A percentile compares a stretch with the other conserved stretches of the same genome.
Conservation (phyloP, 2,329 filamentous ascomycete genomes). For the Alternaria atra region DNA sequence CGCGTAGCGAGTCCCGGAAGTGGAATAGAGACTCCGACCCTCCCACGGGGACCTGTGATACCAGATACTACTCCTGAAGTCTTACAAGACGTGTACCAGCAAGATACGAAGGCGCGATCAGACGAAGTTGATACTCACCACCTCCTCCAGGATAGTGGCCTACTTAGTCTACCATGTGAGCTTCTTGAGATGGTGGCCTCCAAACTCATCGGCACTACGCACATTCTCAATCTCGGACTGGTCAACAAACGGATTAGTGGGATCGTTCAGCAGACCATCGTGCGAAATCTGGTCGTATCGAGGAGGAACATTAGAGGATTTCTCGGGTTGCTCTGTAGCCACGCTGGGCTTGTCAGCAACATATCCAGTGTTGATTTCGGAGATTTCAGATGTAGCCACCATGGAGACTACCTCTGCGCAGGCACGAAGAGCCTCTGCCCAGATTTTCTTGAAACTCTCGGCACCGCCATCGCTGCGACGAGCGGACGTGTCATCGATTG, state of each 20-base stretch:
- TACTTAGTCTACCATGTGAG: slow-evolving; percentile 20
- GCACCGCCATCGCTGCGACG: slow-evolving; percentile 7
- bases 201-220: slow-evolving; percentile 1
- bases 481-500: neutral
- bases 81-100: neutral
- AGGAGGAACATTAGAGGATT: slow-evolving; percentile 19
- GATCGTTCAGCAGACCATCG: slow-evolving; percentile 26
- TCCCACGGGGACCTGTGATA: slow-evolving; percentile 7
- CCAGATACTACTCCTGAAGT: neutral
- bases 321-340: slow-evolving; percentile 15
- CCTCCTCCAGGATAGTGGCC: neutral
- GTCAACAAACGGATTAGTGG: slow-evolving; percentile 18
- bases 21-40: neutral
- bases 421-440: neutral
- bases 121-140: neutral
- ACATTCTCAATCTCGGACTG: slow-evolving; percentile 17
- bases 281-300: slow-evolving; percentile 18
- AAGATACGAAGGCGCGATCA: neutral
- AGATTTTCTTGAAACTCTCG: neutral
- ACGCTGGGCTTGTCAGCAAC: slow-evolving; percentile 16
- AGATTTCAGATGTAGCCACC: slow-evolving; percentile 16
- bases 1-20: slow-evolving; percentile 14
- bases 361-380: slow-evolving; percentile 24
- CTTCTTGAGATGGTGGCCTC: slow-evolving; percentile 20
- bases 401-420: slow-evolving; percentile 4